phyloP scores from a whole-genome alignment of 352 stramenopile species.

The Phytophthora fragariae region DNA sequence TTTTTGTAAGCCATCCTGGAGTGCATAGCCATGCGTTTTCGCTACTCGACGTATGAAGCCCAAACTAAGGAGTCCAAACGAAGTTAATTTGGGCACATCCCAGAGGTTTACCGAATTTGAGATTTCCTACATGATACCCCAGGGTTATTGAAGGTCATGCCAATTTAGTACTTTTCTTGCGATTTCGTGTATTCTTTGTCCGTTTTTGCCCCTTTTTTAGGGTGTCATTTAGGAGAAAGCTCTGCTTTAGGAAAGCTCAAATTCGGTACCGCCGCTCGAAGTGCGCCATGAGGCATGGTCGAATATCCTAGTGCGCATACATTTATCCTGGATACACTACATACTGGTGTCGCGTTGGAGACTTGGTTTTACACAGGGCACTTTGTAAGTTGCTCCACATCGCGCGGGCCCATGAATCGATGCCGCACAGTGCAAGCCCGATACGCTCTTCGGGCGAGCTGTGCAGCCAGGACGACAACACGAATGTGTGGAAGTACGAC shows the following conservation, averaged over 20 bases:
- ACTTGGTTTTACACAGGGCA: background rate
- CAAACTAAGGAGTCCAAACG: background rate
- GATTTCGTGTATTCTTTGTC: no score
- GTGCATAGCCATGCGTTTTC: background rate
- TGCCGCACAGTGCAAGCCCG: conserved; percentile 32
- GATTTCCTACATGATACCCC: no score
- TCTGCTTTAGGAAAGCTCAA: no score
- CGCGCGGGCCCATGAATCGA: background rate
- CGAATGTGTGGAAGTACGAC: conserved; percentile 29
- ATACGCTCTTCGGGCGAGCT: conserved; percentile 15
- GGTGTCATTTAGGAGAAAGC: no score
- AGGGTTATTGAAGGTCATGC: no score
- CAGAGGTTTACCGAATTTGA: no score
- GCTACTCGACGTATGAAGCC: background rate
- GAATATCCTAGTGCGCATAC: background rate
- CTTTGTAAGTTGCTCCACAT: conserved; percentile 13
- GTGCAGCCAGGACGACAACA: conserved; percentile 34
- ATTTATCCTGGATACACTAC: background rate
- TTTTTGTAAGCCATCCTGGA: background rate
- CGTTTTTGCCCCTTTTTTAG: no score
- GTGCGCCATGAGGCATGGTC: background rate
- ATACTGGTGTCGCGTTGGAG: background rate
- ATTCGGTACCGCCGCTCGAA: background rate
- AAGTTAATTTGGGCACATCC: background rate
- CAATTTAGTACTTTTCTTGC: no score